Evolutionary conservation across 495 filamentous ascomycete species (phyloP), one percentile per base, ranked within the genome.

Genomic region (Annulohypoxylon stygium): DNA sequence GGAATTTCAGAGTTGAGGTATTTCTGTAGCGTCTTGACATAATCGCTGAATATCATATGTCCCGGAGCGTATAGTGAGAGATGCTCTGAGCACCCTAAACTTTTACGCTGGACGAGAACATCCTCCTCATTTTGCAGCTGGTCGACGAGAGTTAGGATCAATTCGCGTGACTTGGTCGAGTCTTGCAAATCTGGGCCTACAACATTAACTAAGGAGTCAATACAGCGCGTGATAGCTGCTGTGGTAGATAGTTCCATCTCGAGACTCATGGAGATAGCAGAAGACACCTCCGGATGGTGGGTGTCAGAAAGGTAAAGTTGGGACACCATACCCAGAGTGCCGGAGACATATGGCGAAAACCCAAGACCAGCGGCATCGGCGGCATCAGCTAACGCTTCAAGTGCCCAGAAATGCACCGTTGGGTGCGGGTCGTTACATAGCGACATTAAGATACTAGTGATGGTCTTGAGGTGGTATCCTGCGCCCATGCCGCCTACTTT

Each of bases 401-500:
- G 85, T 14, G 96, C 94, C 93, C 94, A 98, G 78, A 93, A 97
- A 78, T 99, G 96, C 1, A 99, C 96, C 0, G 91, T 92, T 0
- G 96, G 95, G 71, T 98, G 95, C n/a, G 96, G 93, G 76, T 99
- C 96, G 74, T 92, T 97, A 80, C 94, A 93, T 6, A 99, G 83
- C 20, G 95, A 98, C 93, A 98, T 95, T 20, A 99, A 81, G 37
- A 99, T 94, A 16, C 94, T 93, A 39, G 97, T 89, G 58, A 99
- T 98, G 7, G 93, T 97, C 82, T 98, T 98, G 12, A 99, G 83
- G 79, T 99, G 96, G 75, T 94, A 92, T n/a, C 94, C 94, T 59
- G 96, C 96, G 65, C 97, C 97, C 95, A 99, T 98, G 71, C 96
- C 96, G 63, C 96, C 96, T 34, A 98, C 92, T 78, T 97, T 93